Conservation (phyloP, 164 flowering plant species). For the Umbilicus rupestris region DNA sequence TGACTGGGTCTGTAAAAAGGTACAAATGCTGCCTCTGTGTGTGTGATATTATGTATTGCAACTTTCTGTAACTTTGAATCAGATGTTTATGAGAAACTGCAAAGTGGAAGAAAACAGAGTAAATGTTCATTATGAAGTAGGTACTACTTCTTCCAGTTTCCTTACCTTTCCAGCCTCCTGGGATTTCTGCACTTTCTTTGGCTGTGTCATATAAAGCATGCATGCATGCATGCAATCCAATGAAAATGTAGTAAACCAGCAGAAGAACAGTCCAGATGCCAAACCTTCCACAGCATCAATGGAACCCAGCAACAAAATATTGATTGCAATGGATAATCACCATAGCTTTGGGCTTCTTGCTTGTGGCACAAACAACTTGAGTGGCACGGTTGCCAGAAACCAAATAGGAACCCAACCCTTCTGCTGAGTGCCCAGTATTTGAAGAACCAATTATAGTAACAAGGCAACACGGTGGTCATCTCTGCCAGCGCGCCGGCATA, state of each 20-base stretch:
- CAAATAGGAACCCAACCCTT: conserved; percentile 42
- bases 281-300: conserved; percentile 33
- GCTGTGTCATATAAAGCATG: conserved; percentile 31
- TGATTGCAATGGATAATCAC: conserved; percentile 43
- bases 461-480: conserved; percentile 55
- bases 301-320: conserved; percentile 47
- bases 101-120: no score
- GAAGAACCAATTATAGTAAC: conserved; percentile 38
- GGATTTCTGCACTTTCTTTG: conserved; percentile 9
- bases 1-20: not conserved
- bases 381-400: conserved; percentile 29
- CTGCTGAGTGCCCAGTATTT: conserved; percentile 34
- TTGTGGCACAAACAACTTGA: conserved; percentile 25
- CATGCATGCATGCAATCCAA: conserved; percentile 33
- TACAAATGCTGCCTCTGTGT: not conserved
- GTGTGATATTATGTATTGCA: not conserved
- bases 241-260: conserved; percentile 35
- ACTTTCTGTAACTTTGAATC: no score
- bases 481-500: conserved; percentile 56
- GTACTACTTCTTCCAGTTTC: conserved; percentile 8
- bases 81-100: no score
- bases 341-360: conserved; percentile 42
- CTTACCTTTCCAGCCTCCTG: not conserved
- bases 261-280: conserved; percentile 32
- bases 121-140: not conserved